Evolutionary conservation across 169 alveolate species (phyloP), one percentile per base, ranked within the genome.

Genomic region (Eimeria maxima): DNA sequence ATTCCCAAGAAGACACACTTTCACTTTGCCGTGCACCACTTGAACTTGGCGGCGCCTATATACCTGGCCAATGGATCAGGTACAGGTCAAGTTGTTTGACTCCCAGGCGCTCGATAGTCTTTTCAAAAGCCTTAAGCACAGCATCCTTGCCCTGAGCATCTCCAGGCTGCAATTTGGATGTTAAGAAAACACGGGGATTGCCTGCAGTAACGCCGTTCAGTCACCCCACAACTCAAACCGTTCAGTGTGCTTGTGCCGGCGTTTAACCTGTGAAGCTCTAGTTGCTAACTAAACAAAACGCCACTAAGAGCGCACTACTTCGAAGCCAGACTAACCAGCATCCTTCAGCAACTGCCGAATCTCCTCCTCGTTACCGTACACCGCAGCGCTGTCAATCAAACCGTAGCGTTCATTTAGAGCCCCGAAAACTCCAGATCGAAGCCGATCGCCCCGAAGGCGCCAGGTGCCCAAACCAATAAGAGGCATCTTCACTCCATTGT

Each of bases 21-120:
- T 0, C 60, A 53, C 10, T 14, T 0, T 14, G 16, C 10, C 0
- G 16, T 53, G 60, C 60, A 53, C 16, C 60, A 53, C 16, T 3
- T 53, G 16, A 1, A 14, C 60, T 11, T 7, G 20, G 60, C 60
- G 60, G 60, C 16, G 60, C 60, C 3, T 53, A 2, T 3, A 2
- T 53, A 73, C 95, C 96, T 57, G 96, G 96, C 96, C 96, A 94
- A 38, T 94, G 96, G 14, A 94, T 87, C 44, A 94, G 91, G 84
- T 83, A 84, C 29, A 94, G 96, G 65, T 94, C 96, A 50, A 94
- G 65, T 44, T 73, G 95, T 38, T 86, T 69, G 18, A 94, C 90
- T 6, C 95, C 95, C 63, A 94, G 83, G 6, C 96, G 89, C 57
- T 67, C 63, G n/a, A 94, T 69, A 13, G 91, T 83, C 4, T 29